Conservation (phyloP, 768 basidiomycete genomes). For the Pisolithus marmoratus region DNA sequence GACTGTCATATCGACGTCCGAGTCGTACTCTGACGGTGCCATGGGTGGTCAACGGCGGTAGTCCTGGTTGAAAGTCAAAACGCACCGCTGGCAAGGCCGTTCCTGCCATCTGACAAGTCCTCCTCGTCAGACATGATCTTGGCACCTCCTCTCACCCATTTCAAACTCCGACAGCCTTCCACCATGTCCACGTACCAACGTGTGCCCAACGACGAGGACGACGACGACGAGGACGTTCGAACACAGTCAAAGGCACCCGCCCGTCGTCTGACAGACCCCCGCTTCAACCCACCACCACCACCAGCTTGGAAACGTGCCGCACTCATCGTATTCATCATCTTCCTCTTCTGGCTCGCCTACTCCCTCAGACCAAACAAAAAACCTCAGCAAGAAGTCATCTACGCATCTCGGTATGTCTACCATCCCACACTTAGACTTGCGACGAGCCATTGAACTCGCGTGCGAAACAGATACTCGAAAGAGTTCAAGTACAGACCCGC, state of each 20-base stretch:
- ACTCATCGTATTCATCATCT: conserved; percentile 35
- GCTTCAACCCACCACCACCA: conserved; percentile 35
- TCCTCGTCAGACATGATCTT: conserved; percentile 9
- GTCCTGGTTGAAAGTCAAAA: too few species aligned
- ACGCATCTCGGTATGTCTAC: conserved; percentile 57
- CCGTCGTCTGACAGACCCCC: conserved; percentile 13
- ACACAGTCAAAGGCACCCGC: background rate
- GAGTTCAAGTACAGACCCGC: conserved; percentile 80
- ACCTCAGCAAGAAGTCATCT: conserved; percentile 42
- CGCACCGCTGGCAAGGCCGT: background rate
- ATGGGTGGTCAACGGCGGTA: too few species aligned
- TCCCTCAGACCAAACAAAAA: conserved; percentile 21
- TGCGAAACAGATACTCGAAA: conserved; percentile 62
- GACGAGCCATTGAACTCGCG: too few species aligned
- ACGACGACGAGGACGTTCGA: background rate
- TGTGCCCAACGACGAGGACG: background rate
- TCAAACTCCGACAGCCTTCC: conserved; percentile 18
- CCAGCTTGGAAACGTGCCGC: conserved; percentile 42
- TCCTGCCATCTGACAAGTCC: conserved; percentile 2
- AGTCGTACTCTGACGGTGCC: conserved; percentile 8
- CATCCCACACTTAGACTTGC: background rate
- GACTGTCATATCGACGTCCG: conserved; percentile 33
- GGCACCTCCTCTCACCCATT: conserved; percentile 5
- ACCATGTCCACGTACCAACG: conserved; percentile 6
- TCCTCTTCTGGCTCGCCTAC: conserved; percentile 42